Evolutionary conservation across 2,329 filamentous ascomycete genomes (phyloP), one percentile per base, ranked within the genome.

Genomic region (Nemania sp.): DNA sequence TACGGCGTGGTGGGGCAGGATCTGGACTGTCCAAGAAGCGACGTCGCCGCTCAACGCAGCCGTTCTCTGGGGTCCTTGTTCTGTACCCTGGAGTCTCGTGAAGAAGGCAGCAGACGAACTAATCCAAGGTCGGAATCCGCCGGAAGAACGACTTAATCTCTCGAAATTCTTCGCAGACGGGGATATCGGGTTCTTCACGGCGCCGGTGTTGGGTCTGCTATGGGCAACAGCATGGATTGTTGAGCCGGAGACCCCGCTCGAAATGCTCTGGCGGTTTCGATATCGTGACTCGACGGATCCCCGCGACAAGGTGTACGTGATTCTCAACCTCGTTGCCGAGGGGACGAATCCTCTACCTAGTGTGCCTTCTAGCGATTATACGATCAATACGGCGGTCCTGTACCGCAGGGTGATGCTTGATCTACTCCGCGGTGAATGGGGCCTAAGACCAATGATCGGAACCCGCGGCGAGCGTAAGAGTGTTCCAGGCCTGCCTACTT

Each of bases 1-100:
- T 3, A 45, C 45, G 8, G 40, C 36, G 7, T 60, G 57, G 57
- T 60, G 57, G 57, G 20, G 31, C 15, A 48, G 57, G 15, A 58
- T 60, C 36, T 60, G 57, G 57, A 60, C 57, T 4, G 56, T 60
- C 6, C 57, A 58, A 43, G 57, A 60, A 52, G 51, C 49, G 17
- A 51, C 50, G 6, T 54, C 57, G 22, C 52, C 57, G 17, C 36
- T 20, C 19, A 26, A 42, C 20, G n/a, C 46, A 15, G 48, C 24
- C 11, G 31, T 58, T 14, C 39, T 55, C n/a, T 60, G 57, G 57
- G 57, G 57, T 0, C 46, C 57, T 8, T 34, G 55, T 12, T 43
- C 48, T 1, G 43, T 58, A 20, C 41, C 54, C n/a, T 60, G 57
- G 57, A 37, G 23, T 8, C 9, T 39, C 9, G 43, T 60, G 40